phyloP scores from a whole-genome alignment of 495 filamentous ascomycete genomes.

The Lasiosphaeria ovina region DNA sequence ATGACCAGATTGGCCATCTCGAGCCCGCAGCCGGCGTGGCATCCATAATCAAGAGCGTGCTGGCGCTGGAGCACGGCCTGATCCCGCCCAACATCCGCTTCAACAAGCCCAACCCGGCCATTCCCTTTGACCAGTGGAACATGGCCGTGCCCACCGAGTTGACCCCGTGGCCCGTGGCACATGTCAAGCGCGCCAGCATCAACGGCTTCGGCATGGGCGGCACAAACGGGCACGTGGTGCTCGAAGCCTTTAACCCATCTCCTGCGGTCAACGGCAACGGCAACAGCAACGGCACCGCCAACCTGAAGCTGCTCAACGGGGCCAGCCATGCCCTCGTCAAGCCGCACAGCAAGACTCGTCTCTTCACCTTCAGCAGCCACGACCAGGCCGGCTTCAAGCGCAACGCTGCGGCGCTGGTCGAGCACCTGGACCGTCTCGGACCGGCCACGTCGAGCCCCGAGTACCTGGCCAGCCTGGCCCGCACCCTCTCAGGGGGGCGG shows the following conservation, averaged over 20 bases:
- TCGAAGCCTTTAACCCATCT: slow-evolving; percentile 32
- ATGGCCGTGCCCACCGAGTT: slow-evolving; percentile 1
- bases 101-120: slow-evolving; percentile 13
- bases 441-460: not conserved
- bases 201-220: slow-evolving; percentile 59
- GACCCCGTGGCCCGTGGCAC: slow-evolving; percentile 1
- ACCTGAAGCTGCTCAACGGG: not conserved
- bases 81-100: slow-evolving; percentile 39
- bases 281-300: not conserved
- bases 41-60: not conserved
- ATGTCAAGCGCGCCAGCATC: slow-evolving; percentile 40
- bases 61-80: slow-evolving; percentile 29
- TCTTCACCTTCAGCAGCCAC: not conserved
- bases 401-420: not conserved
- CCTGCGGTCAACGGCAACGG: not conserved
- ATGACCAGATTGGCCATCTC: not conserved
- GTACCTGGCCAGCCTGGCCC: slow-evolving; percentile 7
- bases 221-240: slow-evolving; percentile 51
- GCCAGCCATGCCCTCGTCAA: too few species aligned
- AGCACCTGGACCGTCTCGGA: slow-evolving; percentile 20
- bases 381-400: slow-evolving; percentile 1
- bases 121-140: not conserved
- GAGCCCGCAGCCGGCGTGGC: not conserved
- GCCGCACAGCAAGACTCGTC: not conserved
- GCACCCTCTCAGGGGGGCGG: slow-evolving; percentile 22